Evolutionary conservation across 768 basidiomycete genomes (phyloP).

Genomic region (Lyophyllum semitale): DNA sequence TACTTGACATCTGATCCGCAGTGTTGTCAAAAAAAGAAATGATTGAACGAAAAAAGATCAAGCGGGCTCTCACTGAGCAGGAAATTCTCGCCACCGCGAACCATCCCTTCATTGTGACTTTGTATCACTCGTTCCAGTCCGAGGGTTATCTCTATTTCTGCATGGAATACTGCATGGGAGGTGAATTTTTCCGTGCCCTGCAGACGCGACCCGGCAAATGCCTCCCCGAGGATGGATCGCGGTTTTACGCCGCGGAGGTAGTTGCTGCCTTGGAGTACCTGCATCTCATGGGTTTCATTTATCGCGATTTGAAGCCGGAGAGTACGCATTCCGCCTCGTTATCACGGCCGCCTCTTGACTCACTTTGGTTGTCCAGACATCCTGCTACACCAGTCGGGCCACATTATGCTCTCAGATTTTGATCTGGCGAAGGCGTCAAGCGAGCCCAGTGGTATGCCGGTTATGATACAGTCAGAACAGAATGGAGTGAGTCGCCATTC

Average conservation of each 20-base stretch:
- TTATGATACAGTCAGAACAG: conserved; percentile 82
- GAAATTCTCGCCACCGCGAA: conserved; percentile 98
- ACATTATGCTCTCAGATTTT: conserved; percentile 99
- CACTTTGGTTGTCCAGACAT: conserved; percentile 65
- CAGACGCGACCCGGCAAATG: conserved; percentile 97
- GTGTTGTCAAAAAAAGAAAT: conserved; percentile 99
- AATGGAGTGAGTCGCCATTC: conserved; percentile 71
- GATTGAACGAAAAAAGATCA: conserved; percentile 99
- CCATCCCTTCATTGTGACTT: conserved; percentile 98
- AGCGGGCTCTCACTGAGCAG: conserved; percentile 96
- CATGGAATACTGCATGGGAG: conserved; percentile 99
- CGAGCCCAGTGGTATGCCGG: conserved; percentile 83
- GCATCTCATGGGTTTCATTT: conserved; percentile 99
- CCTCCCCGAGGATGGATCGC: conserved; percentile 90
- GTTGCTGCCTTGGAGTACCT: conserved; percentile 97
- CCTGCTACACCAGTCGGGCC: conserved; percentile 93
- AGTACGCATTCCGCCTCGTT: conserved; percentile 60
- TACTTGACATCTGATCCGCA: conserved; percentile 44
- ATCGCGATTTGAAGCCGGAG: conserved; percentile 98
- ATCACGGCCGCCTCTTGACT: conserved; percentile 7
- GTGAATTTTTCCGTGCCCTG: conserved; percentile 97
- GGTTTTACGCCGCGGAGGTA: conserved; percentile 99
- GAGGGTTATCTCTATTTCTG: conserved; percentile 98
- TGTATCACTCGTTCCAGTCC: conserved; percentile 99
- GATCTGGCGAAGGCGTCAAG: conserved; percentile 96